phyloP scores from a whole-genome alignment of 2,329 filamentous ascomycete species.

The Zasmidium cellare region DNA sequence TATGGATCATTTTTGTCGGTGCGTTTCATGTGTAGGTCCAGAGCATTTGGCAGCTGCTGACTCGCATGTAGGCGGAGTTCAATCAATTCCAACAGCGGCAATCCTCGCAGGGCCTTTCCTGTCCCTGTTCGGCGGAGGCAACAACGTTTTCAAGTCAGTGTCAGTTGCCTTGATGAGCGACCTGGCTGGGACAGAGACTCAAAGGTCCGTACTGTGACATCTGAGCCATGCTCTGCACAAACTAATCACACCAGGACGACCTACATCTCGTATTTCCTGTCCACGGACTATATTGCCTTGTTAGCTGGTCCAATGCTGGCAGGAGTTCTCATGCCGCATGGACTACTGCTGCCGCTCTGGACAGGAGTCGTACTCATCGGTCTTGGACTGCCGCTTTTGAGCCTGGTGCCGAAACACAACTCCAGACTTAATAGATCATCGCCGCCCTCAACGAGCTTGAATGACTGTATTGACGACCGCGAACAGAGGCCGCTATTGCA shows the following conservation, averaged over 20 bases:
- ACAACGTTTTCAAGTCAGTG: not conserved
- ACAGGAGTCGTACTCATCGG: not conserved
- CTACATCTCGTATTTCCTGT: not conserved
- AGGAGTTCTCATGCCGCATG: not conserved
- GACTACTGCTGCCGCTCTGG: not conserved
- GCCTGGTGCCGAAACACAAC: not conserved
- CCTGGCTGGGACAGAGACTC: not conserved
- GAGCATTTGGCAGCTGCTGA: too few relatives aligned
- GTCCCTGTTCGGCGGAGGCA: not conserved
- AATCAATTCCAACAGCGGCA: not conserved
- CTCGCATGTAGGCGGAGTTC: not conserved
- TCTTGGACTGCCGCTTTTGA: not conserved
- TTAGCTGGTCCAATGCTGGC: not conserved
- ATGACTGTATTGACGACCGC: not conserved
- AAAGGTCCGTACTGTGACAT: not conserved
- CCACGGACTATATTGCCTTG: not conserved
- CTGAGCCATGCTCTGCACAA: not conserved
- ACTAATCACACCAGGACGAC: not conserved
- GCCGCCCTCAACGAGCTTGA: not conserved
- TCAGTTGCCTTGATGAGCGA: not conserved
- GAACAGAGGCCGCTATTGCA: not conserved
- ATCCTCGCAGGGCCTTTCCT: not conserved
- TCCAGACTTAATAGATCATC: not conserved
- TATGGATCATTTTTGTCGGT: not conserved
- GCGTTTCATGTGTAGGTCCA: too few relatives aligned